Percentiles rank a stretch among this genome's conserved stretches.
Evolutionary conservation across 345 rosid genomes (phyloP).

Genomic region (Geranium rotundifolium): DNA sequence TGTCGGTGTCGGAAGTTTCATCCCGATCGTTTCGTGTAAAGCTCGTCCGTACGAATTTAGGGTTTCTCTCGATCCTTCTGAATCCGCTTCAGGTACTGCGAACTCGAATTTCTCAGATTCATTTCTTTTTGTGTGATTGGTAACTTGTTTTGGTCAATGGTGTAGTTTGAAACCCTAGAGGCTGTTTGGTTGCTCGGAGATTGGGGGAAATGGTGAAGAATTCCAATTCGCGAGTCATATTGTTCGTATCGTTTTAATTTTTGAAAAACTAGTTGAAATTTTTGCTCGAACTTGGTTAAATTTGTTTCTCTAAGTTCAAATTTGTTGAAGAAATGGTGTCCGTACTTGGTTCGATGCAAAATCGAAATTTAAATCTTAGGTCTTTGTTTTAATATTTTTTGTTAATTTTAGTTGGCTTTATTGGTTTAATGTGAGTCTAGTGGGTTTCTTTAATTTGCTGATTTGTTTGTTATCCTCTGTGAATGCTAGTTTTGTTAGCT

Average conservation of each 20-base stretch:
- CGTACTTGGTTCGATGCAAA: not conserved
- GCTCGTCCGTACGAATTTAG: not conserved
- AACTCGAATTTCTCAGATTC: not conserved
- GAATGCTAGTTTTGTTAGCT: not conserved
- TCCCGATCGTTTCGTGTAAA: not conserved
- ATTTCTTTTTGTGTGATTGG: not conserved
- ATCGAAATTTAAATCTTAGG: not conserved
- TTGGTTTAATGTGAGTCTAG: not conserved
- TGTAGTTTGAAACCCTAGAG: conserved; percentile 31
- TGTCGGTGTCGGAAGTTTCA: not conserved
- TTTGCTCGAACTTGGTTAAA: not conserved
- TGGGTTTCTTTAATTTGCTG: not conserved
- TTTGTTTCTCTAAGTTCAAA: not conserved
- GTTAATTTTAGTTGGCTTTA: no score
- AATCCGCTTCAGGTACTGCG: not conserved
- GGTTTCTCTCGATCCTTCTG: not conserved
- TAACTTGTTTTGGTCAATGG: not conserved
- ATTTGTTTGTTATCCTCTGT: no score
- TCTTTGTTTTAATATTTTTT: no score
- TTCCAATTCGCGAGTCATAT: not conserved
- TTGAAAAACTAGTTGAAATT: not conserved
- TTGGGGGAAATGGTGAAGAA: conserved; percentile 7
- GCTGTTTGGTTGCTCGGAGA: conserved; percentile 13
- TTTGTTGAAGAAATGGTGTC: not conserved
- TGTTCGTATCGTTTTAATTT: not conserved